Evolutionary conservation across 352 stramenopile species (phyloP).

Genomic region (Phytopythium litorale): DNA sequence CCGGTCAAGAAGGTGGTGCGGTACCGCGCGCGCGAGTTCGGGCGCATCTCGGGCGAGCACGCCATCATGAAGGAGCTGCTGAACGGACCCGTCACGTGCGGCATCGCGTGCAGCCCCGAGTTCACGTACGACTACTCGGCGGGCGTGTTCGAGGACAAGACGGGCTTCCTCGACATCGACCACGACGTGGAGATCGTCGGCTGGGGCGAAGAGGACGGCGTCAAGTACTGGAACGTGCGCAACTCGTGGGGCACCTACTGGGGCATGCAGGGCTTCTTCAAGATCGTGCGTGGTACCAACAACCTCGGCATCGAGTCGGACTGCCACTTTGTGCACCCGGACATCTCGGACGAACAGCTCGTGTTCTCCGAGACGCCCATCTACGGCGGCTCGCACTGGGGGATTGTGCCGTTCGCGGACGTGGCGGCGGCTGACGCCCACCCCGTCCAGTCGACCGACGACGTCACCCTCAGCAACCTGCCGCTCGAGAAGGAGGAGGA

Average conservation of each 20-base stretch:
- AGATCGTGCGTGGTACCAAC: constrained; percentile 82
- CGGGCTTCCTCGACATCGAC: constrained; percentile 43
- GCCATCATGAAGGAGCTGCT: constrained; percentile 64
- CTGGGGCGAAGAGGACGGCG: constrained; percentile 82
- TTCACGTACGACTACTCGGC: constrained; percentile 86
- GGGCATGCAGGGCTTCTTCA: constrained; percentile 93
- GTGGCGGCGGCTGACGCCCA: constrained; percentile 54
- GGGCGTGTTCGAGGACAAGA: constrained; percentile 84
- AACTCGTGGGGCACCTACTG: constrained; percentile 91
- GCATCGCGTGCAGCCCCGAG: constrained; percentile 76
- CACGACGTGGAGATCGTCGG: constrained; percentile 92
- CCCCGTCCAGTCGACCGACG: constrained; percentile 84
- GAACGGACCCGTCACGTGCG: constrained; percentile 86
- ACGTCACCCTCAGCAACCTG: constrained; percentile 48
- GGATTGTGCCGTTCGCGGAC: constrained; percentile 51
- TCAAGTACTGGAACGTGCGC: constrained; percentile 93
- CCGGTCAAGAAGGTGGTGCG: constrained; percentile 47
- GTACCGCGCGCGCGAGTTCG: constrained; percentile 51
- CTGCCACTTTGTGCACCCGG: constrained; percentile 79
- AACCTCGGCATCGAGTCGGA: constrained; percentile 83
- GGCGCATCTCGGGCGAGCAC: constrained; percentile 39
- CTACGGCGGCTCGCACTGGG: constrained; percentile 56
- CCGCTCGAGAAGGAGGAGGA: constrained; percentile 47
- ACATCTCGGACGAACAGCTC: constrained; percentile 49
- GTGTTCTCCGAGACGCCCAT: constrained; percentile 53